Evolutionary conservation across 2,329 filamentous ascomycete species (phyloP).

Genomic region (Penicillium brasilianum): DNA sequence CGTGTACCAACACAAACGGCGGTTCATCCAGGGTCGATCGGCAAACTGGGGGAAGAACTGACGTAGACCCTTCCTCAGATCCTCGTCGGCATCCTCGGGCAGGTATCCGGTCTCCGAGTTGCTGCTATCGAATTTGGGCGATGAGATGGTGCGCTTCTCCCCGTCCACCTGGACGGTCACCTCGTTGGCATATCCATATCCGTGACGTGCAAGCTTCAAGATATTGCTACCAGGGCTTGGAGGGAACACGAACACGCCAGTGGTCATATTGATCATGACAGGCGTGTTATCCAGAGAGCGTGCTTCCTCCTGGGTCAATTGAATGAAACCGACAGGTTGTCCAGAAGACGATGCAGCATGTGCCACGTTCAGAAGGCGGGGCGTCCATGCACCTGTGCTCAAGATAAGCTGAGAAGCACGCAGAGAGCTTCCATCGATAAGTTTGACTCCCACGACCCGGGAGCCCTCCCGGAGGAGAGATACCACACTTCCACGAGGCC

Average conservation of each 20-base stretch:
- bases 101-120: constrained; percentile 46
- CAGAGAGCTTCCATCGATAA: constrained; percentile 54
- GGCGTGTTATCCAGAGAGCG: constrained; percentile 65
- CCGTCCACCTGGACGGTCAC: constrained; percentile 35
- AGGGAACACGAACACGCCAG: constrained; percentile 57
- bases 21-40: constrained; percentile 62
- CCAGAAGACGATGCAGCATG: constrained; percentile 77
- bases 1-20: constrained; percentile 74
- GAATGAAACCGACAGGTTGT: constrained; percentile 76
- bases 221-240: constrained; percentile 52
- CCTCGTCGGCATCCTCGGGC: constrained; percentile 60
- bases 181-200: constrained; percentile 62
- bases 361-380: constrained; percentile 71
- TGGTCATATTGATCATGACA: constrained; percentile 55
- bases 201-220: constrained; percentile 70
- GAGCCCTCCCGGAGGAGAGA: constrained; percentile 36
- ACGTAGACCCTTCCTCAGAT: constrained; percentile 63
- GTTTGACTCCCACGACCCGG: constrained; percentile 62
- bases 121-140: constrained; percentile 43
- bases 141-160: constrained; percentile 37
- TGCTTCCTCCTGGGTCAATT: constrained; percentile 72
- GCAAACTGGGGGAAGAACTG: constrained; percentile 65
- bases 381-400: constrained; percentile 84
- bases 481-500: constrained; percentile 34
- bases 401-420: constrained; percentile 74